These are phyloP conservation scores for Hyaloscypha variabilis DNA, from an alignment of 495 filamentous ascomycete genomes.

Conservation along the genomic window DNA sequence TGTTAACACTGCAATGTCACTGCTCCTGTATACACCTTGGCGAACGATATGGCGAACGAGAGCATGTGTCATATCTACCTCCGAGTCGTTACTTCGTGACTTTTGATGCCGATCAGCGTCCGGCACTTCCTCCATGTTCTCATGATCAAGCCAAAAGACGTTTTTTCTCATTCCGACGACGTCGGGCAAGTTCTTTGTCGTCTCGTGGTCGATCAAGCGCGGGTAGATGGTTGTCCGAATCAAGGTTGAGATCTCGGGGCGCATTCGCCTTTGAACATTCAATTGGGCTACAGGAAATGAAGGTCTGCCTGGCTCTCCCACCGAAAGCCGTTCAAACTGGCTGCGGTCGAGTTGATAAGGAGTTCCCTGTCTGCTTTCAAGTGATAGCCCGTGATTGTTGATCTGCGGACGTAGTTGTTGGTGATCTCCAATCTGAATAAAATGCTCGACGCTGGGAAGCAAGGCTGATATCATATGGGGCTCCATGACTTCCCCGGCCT, in stretches of 20 bases:
- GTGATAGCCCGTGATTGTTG: constrained; percentile 52
- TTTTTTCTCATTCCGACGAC: constrained; percentile 78
- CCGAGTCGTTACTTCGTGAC: constrained; percentile 60
- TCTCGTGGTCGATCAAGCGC: constrained; percentile 65
- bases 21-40: constrained; percentile 63
- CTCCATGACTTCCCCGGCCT: constrained; percentile 81
- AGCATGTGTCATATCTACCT: constrained; percentile 65
- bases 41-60: constrained; percentile 71
- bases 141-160: constrained; percentile 78
- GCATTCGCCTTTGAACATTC: constrained; percentile 72
- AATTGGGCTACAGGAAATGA: constrained; percentile 48
- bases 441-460: constrained; percentile 58
- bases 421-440: constrained; percentile 79
- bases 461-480: constrained; percentile 69
- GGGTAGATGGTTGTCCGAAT: constrained; percentile 64
- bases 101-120: constrained; percentile 37
- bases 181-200: constrained; percentile 57
- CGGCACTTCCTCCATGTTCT: constrained; percentile 51
- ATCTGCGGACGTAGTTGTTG: constrained; percentile 68
- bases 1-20: constrained; percentile 80
- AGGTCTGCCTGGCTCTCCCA: constrained; percentile 25
- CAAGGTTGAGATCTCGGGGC: constrained; percentile 64
- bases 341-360: constrained; percentile 70
- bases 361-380: constrained; percentile 59
- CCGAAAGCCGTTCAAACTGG: constrained; percentile 66